Percentiles rank a stretch among this genome's conserved stretches.
Evolutionary conservation across 129 eudicot species (phyloP).

Genomic region (Flaveria trinervia): DNA sequence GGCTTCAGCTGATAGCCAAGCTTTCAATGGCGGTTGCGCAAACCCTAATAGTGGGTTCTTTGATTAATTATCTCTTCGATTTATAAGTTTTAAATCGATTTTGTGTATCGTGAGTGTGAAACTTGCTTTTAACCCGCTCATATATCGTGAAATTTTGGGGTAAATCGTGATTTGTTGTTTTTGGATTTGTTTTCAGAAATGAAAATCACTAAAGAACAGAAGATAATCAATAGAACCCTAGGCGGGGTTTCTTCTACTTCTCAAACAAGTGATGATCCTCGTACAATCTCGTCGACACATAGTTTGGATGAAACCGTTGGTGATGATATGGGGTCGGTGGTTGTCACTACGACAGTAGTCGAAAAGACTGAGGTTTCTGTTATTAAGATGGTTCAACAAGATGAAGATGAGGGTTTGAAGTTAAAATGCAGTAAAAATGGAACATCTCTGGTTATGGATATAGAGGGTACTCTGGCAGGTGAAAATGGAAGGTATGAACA

Average conservation of each 20-base stretch:
- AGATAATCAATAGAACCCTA: conserved; percentile 28
- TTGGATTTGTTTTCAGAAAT: conserved; percentile 30
- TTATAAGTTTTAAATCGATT: not conserved
- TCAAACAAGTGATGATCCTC: not conserved
- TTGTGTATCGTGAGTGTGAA: not conserved
- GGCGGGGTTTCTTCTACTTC: not conserved
- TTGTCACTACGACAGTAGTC: conserved; percentile 14
- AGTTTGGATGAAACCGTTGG: conserved; percentile 17
- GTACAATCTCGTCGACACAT: not conserved
- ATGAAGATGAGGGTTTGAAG: conserved; percentile 22
- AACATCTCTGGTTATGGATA: not conserved
- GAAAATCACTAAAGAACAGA: conserved; percentile 35
- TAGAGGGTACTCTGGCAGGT: conserved; percentile 8
- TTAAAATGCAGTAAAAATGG: not conserved
- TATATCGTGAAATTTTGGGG: conserved; percentile 5
- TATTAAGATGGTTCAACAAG: conserved; percentile 10
- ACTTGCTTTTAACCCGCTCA: not conserved
- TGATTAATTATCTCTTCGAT: conserved; percentile 15
- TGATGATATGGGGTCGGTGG: not conserved
- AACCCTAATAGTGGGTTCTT: conserved; percentile 36
- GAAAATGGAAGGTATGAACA: not conserved
- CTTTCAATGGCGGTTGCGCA: conserved; percentile 28
- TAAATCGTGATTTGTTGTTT: not conserved
- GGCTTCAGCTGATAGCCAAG: conserved; percentile 21
- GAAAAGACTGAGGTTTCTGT: conserved; percentile 15